Base-by-base conservation (phyloP, 768 basidiomycete genomes). In the Rhodocollybia butyracea region DNA sequence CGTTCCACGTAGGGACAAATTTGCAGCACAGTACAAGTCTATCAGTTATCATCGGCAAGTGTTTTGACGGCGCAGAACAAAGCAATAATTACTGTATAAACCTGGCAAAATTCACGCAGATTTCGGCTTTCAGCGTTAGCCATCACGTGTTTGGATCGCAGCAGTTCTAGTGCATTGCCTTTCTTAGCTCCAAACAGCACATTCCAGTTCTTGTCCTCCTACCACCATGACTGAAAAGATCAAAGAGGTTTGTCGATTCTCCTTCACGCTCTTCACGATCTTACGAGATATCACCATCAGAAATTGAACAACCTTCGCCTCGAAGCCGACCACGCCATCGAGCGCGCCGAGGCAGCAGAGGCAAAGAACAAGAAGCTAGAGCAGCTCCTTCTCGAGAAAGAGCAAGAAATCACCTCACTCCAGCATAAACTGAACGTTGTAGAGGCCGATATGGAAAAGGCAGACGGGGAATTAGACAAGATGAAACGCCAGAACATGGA, bases 271-370 rank as follows among this genome's bases (percentile, higher is more conserved):
- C 11, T 50, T 26, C 30, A 11, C 57, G 26, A 29, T 38, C 38
- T 58, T 45, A 51, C 48, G 46, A 40, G 47, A 31, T 30, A 48
- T 41, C 17, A 38, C 22, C 3, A n/a, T n/a, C 59, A 91, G 90
- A 90, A 85, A 87, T 76, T 98, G 74, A 80, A 71, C 66, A 59
- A 74, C 41, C 84, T 98, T 63, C 92, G 94, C 59, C 67, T 69
- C 34, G 95, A 98, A 76, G 94, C 92, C 51, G 97, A 99, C 70
- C 66, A 65, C 48, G 88, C 93, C 39, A 73, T 89, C 54, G 68
- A 72, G 24, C 91, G 97, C 54, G 97, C 96, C 30, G 97, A 99
- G 64, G 79, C 72, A 12, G 91, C 94, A 11, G 96, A 98, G 69
- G 76, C 74, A 3, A 86, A 90, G 78, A 84, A 82, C 77, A 96